Evolutionary conservation across 148 eudicot species (phyloP).

Genomic region (Nepenthes mirabilis): DNA sequence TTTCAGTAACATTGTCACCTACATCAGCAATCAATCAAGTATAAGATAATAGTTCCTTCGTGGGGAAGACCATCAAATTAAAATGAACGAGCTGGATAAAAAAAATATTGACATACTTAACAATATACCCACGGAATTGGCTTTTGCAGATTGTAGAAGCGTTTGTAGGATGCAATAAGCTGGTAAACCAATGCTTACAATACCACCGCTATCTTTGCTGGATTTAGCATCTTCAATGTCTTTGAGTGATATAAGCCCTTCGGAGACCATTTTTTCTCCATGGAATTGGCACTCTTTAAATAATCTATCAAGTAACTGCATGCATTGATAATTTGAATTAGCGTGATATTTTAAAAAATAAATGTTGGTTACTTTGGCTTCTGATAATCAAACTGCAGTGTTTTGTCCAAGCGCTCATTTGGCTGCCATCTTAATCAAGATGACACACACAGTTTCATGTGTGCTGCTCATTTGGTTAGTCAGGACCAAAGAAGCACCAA

Average conservation of each 20-base stretch:
- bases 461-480: no score
- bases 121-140: conserved; percentile 56
- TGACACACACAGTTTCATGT: no score
- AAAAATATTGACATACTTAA: conserved; percentile 32
- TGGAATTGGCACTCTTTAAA: conserved; percentile 43
- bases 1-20: conserved; percentile 64
- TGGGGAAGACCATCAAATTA: not conserved
- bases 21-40: conserved; percentile 5
- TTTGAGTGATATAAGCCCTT: conserved; percentile 50
- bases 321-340: conserved; percentile 3
- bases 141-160: conserved; percentile 68
- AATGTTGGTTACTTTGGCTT: no score
- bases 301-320: conserved; percentile 55
- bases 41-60: no score
- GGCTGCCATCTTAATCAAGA: no score
- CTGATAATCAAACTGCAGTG: no score
- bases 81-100: not conserved
- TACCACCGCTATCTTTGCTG: conserved; percentile 34
- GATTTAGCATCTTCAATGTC: conserved; percentile 75
- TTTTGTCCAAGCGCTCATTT: no score
- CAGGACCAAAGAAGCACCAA: not conserved
- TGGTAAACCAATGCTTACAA: conserved; percentile 65
- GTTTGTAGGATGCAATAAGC: conserved; percentile 63
- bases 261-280: conserved; percentile 53
- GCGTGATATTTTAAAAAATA: not conserved